These are phyloP conservation scores for Pestalotiopsis sp. DNA, from an alignment of 2,329 filamentous ascomycete genomes.

Conservation along the genomic window DNA sequence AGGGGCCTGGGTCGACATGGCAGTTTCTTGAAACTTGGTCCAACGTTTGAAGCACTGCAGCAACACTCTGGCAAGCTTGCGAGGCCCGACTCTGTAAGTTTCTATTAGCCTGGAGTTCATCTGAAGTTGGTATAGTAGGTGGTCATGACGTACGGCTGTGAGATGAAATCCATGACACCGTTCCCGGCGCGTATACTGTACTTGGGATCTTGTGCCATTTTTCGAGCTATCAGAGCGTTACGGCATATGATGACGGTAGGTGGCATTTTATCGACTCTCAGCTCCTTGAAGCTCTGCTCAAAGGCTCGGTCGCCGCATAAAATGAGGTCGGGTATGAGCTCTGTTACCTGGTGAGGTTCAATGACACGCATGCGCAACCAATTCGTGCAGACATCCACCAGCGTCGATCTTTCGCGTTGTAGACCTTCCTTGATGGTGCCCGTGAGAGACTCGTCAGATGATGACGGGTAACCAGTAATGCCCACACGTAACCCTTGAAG, in stretches of 20 bases:
- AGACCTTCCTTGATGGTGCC: background rate
- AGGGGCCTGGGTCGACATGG: background rate
- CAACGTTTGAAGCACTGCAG: conserved; percentile 4
- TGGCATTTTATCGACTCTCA: conserved; percentile 13
- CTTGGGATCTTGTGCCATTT: conserved; percentile 12
- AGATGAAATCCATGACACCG: conserved; percentile 38
- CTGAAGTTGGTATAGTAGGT: background rate
- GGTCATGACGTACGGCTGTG: conserved; percentile 36
- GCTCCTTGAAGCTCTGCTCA: conserved; percentile 15
- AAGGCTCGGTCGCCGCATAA: conserved; percentile 24
- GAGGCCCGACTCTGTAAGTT: conserved; percentile 34
- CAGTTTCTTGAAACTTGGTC: background rate
- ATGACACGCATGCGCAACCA: background rate
- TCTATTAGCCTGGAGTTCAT: background rate
- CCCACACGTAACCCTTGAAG: background rate
- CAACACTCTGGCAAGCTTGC: conserved; percentile 39
- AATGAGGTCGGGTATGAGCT: conserved; percentile 25
- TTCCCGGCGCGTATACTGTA: background rate
- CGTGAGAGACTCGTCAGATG: background rate
- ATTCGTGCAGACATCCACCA: background rate
- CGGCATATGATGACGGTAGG: conserved; percentile 36
- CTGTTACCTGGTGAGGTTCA: background rate
- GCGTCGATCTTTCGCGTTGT: background rate
- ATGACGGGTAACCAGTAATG: background rate
- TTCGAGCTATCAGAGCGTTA: conserved; percentile 33